phyloP scores from a whole-genome alignment of 208 protist genomes.

The Acanthamoeba sp. region DNA sequence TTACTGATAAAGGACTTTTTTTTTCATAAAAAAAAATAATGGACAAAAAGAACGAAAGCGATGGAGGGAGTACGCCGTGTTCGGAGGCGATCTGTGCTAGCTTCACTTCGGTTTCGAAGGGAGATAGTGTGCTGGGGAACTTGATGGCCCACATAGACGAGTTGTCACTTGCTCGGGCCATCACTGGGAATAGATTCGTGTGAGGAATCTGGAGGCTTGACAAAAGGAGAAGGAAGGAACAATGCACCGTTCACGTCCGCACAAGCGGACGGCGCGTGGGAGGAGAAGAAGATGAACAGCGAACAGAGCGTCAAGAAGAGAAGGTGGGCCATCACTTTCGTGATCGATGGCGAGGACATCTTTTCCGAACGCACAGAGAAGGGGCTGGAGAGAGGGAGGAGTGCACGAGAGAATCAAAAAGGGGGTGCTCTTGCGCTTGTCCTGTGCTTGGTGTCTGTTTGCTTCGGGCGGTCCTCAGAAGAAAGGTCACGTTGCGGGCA shows the following conservation, averaged over 20 bases:
- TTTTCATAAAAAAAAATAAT: too few relatives aligned
- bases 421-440: too few relatives aligned
- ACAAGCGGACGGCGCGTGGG: neutral
- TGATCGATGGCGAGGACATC: neutral
- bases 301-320: neutral
- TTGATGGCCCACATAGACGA: slow-evolving; percentile 32
- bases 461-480: too few relatives aligned
- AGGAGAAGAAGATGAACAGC: neutral
- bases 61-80: neutral
- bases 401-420: neutral
- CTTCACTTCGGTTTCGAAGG: neutral
- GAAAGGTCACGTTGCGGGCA: too few relatives aligned
- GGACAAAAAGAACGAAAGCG: neutral
- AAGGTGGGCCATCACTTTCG: too few relatives aligned
- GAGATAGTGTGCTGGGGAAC: neutral
- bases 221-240: too few relatives aligned
- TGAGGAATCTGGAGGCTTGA: neutral
- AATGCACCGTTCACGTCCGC: neutral
- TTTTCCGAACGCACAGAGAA: too few relatives aligned
- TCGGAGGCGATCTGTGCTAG: neutral
- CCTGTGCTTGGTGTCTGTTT: too few relatives aligned
- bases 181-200: neutral
- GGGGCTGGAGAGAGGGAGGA: neutral
- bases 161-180: neutral
- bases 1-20: too few relatives aligned